phyloP scores from a whole-genome alignment of 2,329 filamentous ascomycete species.

The Cercospora sp. region DNA sequence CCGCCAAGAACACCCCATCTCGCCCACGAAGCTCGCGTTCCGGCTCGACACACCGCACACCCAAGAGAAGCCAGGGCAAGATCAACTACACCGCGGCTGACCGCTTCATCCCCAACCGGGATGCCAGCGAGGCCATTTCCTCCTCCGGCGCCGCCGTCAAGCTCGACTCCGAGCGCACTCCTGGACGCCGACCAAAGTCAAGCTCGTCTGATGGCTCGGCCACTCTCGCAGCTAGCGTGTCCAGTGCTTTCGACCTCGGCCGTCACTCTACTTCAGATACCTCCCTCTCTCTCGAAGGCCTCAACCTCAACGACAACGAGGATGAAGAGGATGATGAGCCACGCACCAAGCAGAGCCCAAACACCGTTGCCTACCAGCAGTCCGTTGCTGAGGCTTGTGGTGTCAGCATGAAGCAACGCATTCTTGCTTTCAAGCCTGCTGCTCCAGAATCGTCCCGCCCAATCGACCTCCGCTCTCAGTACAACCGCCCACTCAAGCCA shows the following conservation, averaged over 20 bases:
- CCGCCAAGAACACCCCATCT: slow-evolving; percentile 48
- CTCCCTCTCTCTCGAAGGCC: slow-evolving; percentile 70
- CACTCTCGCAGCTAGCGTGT: slow-evolving; percentile 69
- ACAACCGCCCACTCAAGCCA: slow-evolving; percentile 91
- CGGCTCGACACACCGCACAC: slow-evolving; percentile 37
- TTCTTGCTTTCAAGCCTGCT: slow-evolving; percentile 96
- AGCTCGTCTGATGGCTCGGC: slow-evolving; percentile 69
- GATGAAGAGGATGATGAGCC: slow-evolving; percentile 63
- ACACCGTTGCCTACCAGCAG: slow-evolving; percentile 87
- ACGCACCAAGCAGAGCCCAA: slow-evolving; percentile 74
- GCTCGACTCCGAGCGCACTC: slow-evolving; percentile 72
- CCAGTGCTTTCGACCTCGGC: slow-evolving; percentile 64
- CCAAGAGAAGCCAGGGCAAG: slow-evolving; percentile 66
- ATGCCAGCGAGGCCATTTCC: slow-evolving; percentile 82
- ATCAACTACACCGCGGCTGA: slow-evolving; percentile 62
- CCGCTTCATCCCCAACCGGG: slow-evolving; percentile 93
- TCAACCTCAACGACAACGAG: slow-evolving; percentile 75
- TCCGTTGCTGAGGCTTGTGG: slow-evolving; percentile 88
- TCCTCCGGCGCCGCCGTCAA: slow-evolving; percentile 72
- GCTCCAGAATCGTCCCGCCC: slow-evolving; percentile 98
- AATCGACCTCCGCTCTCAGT: slow-evolving; percentile 94
- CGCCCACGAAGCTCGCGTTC: slow-evolving; percentile 47
- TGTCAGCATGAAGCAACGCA: slow-evolving; percentile 89
- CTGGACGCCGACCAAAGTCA: slow-evolving; percentile 63
- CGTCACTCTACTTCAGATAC: slow-evolving; percentile 64